Evolutionary conservation across 306 rosid species (phyloP), one percentile per base, ranked within the genome.

Genomic region (Sindora glabra): DNA sequence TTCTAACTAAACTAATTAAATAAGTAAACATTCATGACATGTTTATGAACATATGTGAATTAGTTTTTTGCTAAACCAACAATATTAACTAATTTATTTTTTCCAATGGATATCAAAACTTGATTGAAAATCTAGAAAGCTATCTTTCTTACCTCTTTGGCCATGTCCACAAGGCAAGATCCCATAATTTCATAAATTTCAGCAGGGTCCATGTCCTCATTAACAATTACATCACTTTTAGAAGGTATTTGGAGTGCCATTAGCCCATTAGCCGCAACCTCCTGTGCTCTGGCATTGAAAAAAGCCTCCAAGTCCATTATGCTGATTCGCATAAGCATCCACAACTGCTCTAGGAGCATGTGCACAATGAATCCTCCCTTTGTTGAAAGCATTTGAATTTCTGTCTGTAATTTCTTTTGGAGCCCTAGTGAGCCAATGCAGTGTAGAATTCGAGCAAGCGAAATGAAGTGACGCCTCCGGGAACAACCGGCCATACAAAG

Each of bases 91-190:
- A 26, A 26, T 26, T 26, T 26, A 26, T 26, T 26, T 2, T 2
- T 26, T 6, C 30, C 30, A 26, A 26, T 6, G 3, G 30, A 26
- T 2, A 29, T 29, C 8, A 4, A 29, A 4, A 4, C 34, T 1
- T 29, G 8, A 29, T 1, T 29, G 5, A 4, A 29, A 9, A 29
- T 29, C 1, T 4, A 29, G 34, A 9, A 2, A 29, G 34, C n/a
- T n/a, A 29, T 6, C 8, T 9, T 1, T 29, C 34, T 64, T 59
- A 70, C 81, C 81, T 3, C 62, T 46, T 60, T 59, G 30, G 66
- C 60, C 81, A 70, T 70, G 65, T 76, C 77, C 65, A 59, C 18
- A 10, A 76, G 48, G 44, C 76, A 70, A 59, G 65, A 41, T 45
- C 70, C 81, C n/a, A 75, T 22, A 39, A 70, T 72, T 11, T 75